Evolutionary conservation across 2,329 filamentous ascomycete genomes (phyloP), one percentile per base, ranked within the genome.

Genomic region (Colletotrichum lupini): DNA sequence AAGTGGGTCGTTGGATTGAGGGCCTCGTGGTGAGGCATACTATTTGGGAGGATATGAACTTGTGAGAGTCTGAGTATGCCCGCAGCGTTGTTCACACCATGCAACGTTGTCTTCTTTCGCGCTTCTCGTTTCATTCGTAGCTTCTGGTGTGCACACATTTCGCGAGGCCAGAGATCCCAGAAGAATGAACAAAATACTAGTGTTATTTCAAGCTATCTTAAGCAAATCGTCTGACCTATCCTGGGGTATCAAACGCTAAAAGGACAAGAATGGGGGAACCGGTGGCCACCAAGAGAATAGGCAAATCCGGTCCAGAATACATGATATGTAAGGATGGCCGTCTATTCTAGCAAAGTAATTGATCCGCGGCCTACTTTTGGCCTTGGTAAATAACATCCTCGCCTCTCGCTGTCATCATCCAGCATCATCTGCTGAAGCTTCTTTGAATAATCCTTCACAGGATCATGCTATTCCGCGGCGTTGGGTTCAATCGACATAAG

Each of bases 221-320:
- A 26, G 37, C 28, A 69, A 63, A 16, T 42, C 26, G 19, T 69
- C 26, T 52, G 28, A 46, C n/a, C 35, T 35, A 28, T 64, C 53
- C 24, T 59, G 37, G 65, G 69, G 69, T 72, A 69, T 72, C 53
- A 19, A 59, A 72, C 65, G 61, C 69, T 32, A 42, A 57, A 53
- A 58, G 35, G 37, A 72, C 37, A 59, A 60, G 66, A 55, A 3
- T n/a, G 30, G 19, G 30, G 19, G n/a, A n/a, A 24, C 26, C 24
- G 28, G 49, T 53, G 63, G 9, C 46, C 19, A 28, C 14, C 46
- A 35, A 24, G 1, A 46, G 30, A 35, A 46, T 53, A 24, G 37
- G 37, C 37, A 14, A 22, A 24, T 30, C 37, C 3, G 3, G 22
- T 28, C 52, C 16, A 26, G 14, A 24, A 28, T 28, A 69, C 37